Evolutionary conservation across 148 eudicot genomes (phyloP), one percentile per base, ranked within the genome.

Genomic region (Amaranthus palmeri): DNA sequence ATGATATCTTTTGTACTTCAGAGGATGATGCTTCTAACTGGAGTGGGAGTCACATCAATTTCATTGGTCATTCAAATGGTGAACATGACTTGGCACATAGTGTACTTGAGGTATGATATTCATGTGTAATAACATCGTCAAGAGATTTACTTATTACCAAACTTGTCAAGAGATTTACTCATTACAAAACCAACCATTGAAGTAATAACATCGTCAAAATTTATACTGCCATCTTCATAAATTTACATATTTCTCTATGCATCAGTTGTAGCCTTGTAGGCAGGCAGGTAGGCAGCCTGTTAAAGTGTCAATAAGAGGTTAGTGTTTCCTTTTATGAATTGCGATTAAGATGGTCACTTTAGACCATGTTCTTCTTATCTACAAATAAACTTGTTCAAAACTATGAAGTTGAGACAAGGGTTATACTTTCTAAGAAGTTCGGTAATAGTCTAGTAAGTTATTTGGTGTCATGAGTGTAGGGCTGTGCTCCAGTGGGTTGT

Each of bases 41-140:
- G 91, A 78, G 67, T 49, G 80, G 57, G 62, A 64, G 62, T 70
- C 58, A 79, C 40, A 54, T 69, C 15, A 83, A 74, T 55, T 45
- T 84, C 15, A 91, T 95, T 63, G 96, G 98, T 44, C 81, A 78
- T 73, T 78, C 93, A 59, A 88, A 91, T 78, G 98, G 96, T 43
- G 79, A 87, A 73, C 89, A 83, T 54, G 96, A 91, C 78, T 79
- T 93, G 65, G 76, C 87, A 42, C 83, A 70, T 47, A 79, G 79
- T 5, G 90, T 93, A 73, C 91, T 91, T 40, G 85, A 91, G 96
- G 98, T 93, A 84, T 68, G 61, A 51, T 41, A 65, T 65, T 63
- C 62, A 13, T 45, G 41, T 57, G 45, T n/a, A n/a, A n/a, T n/a
- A n/a, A n/a, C n/a, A n/a, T n/a, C n/a, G n/a, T n/a, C n/a, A n/a